Base-by-base conservation (phyloP, 1,139 yeast genomes). In the Candida sanyaensis region DNA sequence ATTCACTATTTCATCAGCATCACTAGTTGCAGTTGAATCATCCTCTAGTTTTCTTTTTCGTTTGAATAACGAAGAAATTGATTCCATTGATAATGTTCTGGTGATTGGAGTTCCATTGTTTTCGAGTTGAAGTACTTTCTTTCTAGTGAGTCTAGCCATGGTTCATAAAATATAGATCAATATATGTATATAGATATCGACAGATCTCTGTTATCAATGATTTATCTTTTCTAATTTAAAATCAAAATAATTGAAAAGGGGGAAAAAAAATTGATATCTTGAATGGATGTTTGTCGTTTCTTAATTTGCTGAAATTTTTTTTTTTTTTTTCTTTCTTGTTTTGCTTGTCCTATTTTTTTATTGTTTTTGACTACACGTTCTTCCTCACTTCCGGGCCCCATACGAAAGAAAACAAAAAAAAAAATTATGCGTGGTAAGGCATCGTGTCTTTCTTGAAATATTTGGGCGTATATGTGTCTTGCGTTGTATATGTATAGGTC, bases 81-180 rank as follows among this genome's bases (percentile, higher is more conserved):
- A 63, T 43, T 75, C 80, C 52, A 74, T 75, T 1, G 78, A 74
- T 42, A 75, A 64, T n/a, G 75, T 64, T 49, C 76, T 58, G 5
- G 64, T 57, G 32, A 66, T 51, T 34, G 64, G 60, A 10, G 44
- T 30, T 10, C 38, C 52, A 27, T 41, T 38, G 28, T 42, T 32
- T 24, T 46, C 45, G n/a, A 37, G 40, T 34, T 48, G 49, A 40
- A 44, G 40, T 13, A 47, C 37, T 29, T 26, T 46, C 45, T 41
- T 50, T 44, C 48, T 48, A 36, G 42, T 40, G 23, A 49, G 44
- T 38, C 44, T 46, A 9, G 47, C 49, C 54, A 50, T 45, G 9
- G 30, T 37, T 37, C 21, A 32, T 23, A 24, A 17, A 17, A 17
- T 17, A 17, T 17, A 17, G 21, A 17, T 17, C 2, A 17, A 17